Evolutionary conservation across 2,329 filamentous ascomycete species (phyloP).

Genomic region (Fusarium xylarioides): DNA sequence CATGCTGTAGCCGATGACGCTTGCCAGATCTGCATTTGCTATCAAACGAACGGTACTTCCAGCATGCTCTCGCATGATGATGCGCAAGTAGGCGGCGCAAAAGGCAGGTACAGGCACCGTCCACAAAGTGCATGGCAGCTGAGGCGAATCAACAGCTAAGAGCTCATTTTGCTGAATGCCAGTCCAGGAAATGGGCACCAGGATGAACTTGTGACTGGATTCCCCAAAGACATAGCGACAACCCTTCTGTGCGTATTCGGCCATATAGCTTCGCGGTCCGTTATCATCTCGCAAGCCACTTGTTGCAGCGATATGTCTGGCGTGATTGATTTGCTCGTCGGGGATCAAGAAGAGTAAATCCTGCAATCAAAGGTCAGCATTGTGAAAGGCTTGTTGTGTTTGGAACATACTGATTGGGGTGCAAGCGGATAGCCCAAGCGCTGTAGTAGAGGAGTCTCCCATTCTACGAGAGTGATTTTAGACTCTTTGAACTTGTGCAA

Average conservation of each 20-base stretch:
- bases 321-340: rapidly evolving
- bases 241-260: rapidly evolving
- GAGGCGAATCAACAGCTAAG: not conserved
- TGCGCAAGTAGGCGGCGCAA: not conserved
- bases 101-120: rapidly evolving
- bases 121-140: not conserved
- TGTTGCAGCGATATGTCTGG: rapidly evolving
- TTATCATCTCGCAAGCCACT: rapidly evolving
- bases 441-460: not conserved
- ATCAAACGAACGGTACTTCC: rapidly evolving
- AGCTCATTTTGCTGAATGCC: not conserved
- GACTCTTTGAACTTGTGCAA: rapidly evolving
- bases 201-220: not conserved
- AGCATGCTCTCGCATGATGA: rapidly evolving
- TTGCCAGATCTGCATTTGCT: not conserved
- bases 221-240: not conserved
- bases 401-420: rapidly evolving
- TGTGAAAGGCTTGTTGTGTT: rapidly evolving
- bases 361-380: not conserved
- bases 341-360: not conserved
- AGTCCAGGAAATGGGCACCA: not conserved
- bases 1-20: not conserved
- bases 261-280: not conserved
- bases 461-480: not conserved
- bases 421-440: rapidly evolving